These are phyloP conservation scores for Solidago caesia DNA, from an alignment of 129 eudicot genomes.

Conservation along the genomic window DNA sequence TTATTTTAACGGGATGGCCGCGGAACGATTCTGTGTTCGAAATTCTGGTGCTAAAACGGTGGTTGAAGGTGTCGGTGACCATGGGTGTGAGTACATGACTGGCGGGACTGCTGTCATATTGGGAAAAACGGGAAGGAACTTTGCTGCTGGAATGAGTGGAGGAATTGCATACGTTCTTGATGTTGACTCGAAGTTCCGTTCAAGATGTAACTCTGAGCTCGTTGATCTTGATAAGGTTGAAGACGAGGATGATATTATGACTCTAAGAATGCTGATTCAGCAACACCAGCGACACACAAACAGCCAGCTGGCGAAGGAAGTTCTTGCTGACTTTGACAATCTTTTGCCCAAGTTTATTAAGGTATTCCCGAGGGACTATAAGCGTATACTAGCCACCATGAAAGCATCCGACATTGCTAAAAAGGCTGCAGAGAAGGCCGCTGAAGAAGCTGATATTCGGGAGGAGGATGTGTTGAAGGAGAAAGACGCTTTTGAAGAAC, in stretches of 20 bases:
- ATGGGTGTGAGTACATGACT: constrained; percentile 99
- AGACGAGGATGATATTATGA: constrained; percentile 83
- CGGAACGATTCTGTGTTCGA: constrained; percentile 92
- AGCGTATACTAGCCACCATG: constrained; percentile 63
- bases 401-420: constrained; percentile 49
- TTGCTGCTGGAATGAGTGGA: constrained; percentile 99
- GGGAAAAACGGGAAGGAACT: constrained; percentile 92
- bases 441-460: constrained; percentile 59
- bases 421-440: constrained; percentile 54
- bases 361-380: constrained; percentile 94
- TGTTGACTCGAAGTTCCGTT: constrained; percentile 60
- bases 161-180: constrained; percentile 95
- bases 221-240: constrained; percentile 96
- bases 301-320: constrained; percentile 85
- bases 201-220: constrained; percentile 82
- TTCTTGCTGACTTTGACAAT: constrained; percentile 71
- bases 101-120: constrained; percentile 88
- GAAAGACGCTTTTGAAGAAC: constrained; percentile 95
- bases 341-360: constrained; percentile 79
- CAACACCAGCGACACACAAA: constrained; percentile 91
- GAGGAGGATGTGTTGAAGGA: constrained; percentile 73
- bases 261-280: constrained; percentile 89
- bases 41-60: constrained; percentile 96
- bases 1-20: constrained; percentile 98
- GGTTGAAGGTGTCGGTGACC: constrained; percentile 99